Percentiles rank a stretch among this genome's conserved stretches.
These are phyloP conservation scores for Yamadazyma laniorum DNA, from an alignment of 805 yeast genomes.

Conservation along the genomic window DNA sequence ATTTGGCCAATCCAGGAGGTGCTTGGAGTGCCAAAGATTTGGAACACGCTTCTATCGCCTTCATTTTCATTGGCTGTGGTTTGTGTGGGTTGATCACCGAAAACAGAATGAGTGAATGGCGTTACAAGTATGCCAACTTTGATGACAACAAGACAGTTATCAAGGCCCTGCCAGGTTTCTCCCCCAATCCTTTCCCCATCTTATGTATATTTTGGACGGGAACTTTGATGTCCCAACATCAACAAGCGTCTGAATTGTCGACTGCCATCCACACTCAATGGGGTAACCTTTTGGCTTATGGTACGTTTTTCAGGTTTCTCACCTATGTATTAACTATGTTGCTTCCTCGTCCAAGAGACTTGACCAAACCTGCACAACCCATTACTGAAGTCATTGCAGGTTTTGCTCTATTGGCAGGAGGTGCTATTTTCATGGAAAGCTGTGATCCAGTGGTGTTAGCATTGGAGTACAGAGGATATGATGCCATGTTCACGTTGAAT, in stretches of 20 bases:
- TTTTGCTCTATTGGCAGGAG: constrained; percentile 83
- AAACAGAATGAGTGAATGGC: constrained; percentile 60
- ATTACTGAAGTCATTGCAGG: constrained; percentile 80
- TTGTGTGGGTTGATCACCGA: constrained; percentile 86
- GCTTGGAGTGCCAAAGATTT: constrained; percentile 68
- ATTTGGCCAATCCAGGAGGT: constrained; percentile 65
- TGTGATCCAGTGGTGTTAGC: constrained; percentile 83
- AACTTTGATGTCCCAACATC: constrained; percentile 89
- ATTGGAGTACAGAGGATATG: constrained; percentile 64
- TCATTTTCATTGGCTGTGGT: constrained; percentile 80
- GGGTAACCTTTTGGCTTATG: constrained; percentile 85
- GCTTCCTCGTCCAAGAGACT: constrained; percentile 30
- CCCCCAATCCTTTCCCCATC: constrained; percentile 93
- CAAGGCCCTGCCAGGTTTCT: constrained; percentile 64
- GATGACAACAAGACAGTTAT: constrained; percentile 17
- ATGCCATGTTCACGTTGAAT: constrained; percentile 91
- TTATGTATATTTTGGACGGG: constrained; percentile 97
- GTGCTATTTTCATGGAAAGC: constrained; percentile 87
- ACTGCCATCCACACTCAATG: constrained; percentile 86
- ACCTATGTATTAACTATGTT: constrained; percentile 59
- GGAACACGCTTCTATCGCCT: constrained; percentile 37
- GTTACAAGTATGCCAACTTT: constrained; percentile 35
- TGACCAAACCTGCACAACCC: constrained; percentile 53
- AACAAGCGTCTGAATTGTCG: constrained; percentile 75
- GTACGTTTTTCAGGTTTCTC: constrained; percentile 70